phyloP scores from a whole-genome alignment of 1,284 basidiomycete species.

The Sanghuangporus baumii region DNA sequence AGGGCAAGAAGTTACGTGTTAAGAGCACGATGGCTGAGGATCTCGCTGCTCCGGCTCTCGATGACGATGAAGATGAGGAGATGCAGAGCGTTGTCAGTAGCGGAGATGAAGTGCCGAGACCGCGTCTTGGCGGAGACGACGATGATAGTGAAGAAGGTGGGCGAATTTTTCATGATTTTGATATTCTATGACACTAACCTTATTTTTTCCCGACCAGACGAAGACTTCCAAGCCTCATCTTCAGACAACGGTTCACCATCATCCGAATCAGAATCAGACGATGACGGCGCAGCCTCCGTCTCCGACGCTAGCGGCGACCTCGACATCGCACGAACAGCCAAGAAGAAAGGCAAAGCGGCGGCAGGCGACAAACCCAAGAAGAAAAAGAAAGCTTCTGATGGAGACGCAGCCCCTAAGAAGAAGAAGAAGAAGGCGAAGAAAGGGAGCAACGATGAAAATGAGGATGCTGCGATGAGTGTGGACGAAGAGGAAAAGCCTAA shows the following conservation, averaged over 20 bases:
- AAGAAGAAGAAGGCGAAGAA: not conserved
- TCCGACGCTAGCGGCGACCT: conserved; percentile 76
- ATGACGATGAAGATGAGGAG: conserved; percentile 79
- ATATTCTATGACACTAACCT: not conserved
- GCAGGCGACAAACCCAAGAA: conserved; percentile 34
- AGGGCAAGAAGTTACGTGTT: conserved; percentile 86
- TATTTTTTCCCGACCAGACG: conserved; percentile 39
- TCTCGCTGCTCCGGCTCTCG: conserved; percentile 62
- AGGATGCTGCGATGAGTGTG: conserved; percentile 30
- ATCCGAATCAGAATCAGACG: conserved; percentile 65
- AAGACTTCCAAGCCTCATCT: conserved; percentile 84
- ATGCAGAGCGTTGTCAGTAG: conserved; percentile 74
- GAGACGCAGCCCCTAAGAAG: conserved; percentile 5
- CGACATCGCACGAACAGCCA: conserved; percentile 46
- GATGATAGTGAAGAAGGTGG: conserved; percentile 79
- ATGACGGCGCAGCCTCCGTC: conserved; percentile 70
- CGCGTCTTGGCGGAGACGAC: conserved; percentile 56
- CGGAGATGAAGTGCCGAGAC: conserved; percentile 60
- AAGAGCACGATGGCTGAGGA: conserved; percentile 98
- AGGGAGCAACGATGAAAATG: conserved; percentile 29
- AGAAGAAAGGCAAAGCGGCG: conserved; percentile 32
- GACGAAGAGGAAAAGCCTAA: conserved; percentile 37
- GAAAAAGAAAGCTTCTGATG: conserved; percentile 30
- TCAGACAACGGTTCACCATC: conserved; percentile 79
- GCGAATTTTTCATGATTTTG: conserved; percentile 21